phyloP scores from a whole-genome alignment of 768 basidiomycete species.

The Russula virescens region DNA sequence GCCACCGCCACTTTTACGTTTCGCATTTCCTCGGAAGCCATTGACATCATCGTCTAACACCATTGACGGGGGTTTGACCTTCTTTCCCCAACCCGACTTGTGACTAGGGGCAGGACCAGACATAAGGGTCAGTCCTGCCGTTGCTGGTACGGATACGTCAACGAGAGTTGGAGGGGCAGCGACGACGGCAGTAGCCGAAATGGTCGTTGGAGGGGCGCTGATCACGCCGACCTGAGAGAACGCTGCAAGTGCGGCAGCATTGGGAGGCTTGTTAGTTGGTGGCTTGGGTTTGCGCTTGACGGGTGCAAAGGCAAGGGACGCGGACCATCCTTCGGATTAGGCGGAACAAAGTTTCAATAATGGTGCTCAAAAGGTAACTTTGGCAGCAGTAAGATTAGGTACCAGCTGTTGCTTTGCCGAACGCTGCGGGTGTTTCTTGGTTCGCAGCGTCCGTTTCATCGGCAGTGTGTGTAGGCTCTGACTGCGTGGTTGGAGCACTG shows the following conservation, averaged over 20 bases:
- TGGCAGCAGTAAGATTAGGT: constrained; percentile 44
- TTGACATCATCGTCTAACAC: constrained; percentile 85
- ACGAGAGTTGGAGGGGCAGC: constrained; percentile 64
- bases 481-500: constrained; percentile 27
- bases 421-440: constrained; percentile 32
- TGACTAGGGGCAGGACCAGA: constrained; percentile 35
- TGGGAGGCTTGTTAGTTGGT: constrained; percentile 46
- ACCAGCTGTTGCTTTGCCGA: constrained; percentile 51
- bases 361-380: constrained; percentile 17
- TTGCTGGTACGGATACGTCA: constrained; percentile 28
- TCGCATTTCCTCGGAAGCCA: constrained; percentile 61
- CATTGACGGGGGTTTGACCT: constrained; percentile 88
- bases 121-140: constrained; percentile 31
- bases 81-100: constrained; percentile 70
- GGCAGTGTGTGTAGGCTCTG: constrained; percentile 29
- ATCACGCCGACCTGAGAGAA: constrained; percentile 22
- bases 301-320: constrained; percentile 84
- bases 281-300: constrained; percentile 58
- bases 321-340: constrained; percentile 71
- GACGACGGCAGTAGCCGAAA: constrained; percentile 59
- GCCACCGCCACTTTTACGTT: constrained; percentile 46
- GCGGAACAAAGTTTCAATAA: constrained; percentile 22
- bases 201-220: constrained; percentile 25
- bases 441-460: constrained; percentile 19
- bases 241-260: constrained; percentile 51